Percentiles rank a stretch among this genome's conserved stretches.
Conservation (phyloP, 306 rosid species). For the Fagus sylvatica region DNA sequence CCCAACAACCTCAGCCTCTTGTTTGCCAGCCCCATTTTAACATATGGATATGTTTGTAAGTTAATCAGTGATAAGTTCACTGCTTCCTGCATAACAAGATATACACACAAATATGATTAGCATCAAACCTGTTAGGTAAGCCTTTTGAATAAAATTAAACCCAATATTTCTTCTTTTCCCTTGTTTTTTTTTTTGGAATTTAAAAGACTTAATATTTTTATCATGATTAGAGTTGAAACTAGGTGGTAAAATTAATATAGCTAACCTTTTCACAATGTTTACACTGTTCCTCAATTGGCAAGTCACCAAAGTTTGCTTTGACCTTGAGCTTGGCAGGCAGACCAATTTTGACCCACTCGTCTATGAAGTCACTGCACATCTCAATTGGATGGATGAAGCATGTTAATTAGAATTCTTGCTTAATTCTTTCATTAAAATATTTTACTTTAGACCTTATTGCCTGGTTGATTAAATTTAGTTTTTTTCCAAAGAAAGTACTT, state of each 20-base stretch:
- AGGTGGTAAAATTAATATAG: no score
- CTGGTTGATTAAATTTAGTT: no score
- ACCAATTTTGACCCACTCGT: slow-evolving; percentile 71
- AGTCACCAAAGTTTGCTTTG: slow-evolving; percentile 5
- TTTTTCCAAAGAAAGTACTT: background rate
- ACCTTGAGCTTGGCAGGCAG: slow-evolving; percentile 48
- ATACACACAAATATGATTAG: background rate
- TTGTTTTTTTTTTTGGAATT: background rate
- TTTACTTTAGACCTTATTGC: background rate
- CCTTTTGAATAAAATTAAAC: background rate
- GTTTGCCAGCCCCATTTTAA: slow-evolving; percentile 24
- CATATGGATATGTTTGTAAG: slow-evolving; percentile 55
- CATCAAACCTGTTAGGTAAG: background rate
- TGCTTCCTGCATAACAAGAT: slow-evolving; percentile 48
- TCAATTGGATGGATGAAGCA: slow-evolving; percentile 11
- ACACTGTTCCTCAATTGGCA: slow-evolving; percentile 19
- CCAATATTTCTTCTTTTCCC: background rate
- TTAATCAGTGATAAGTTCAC: slow-evolving; percentile 59
- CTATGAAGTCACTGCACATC: slow-evolving; percentile 67
- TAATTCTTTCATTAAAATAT: background rate
- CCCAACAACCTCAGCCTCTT: slow-evolving; percentile 36
- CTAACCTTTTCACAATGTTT: slow-evolving; percentile 49
- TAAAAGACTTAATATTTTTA: no score
- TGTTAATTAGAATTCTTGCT: background rate
- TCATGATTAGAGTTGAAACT: background rate